Conservation (phyloP, 768 basidiomycete species). For the Chiua virens region DNA sequence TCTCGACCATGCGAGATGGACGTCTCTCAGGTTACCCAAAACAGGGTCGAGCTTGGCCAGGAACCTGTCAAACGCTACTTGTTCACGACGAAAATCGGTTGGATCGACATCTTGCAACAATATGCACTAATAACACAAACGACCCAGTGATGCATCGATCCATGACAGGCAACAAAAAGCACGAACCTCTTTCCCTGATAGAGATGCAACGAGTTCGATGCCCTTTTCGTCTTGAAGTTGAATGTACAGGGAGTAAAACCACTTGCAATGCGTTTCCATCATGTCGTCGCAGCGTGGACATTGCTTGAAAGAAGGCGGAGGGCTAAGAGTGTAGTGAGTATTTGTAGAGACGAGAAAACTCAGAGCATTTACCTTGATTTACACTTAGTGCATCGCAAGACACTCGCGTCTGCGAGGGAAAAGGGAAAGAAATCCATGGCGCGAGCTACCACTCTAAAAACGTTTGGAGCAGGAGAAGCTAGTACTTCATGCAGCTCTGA, state of each 20-base stretch:
- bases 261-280: constrained; percentile 48
- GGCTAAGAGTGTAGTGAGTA: constrained; percentile 33
- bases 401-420: constrained; percentile 46
- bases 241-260: constrained; percentile 50
- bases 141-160: not conserved
- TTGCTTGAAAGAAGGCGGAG: constrained; percentile 39
- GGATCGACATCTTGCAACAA: constrained; percentile 47
- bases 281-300: constrained; percentile 57
- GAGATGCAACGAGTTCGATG: constrained; percentile 42
- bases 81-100: constrained; percentile 43
- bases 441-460: constrained; percentile 47
- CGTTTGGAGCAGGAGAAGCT: constrained; percentile 31
- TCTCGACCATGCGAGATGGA: constrained; percentile 34
- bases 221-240: constrained; percentile 51
- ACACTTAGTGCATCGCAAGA: constrained; percentile 54
- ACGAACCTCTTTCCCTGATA: constrained; percentile 49
- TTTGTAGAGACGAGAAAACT: not conserved
- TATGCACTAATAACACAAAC: constrained; percentile 34
- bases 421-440: constrained; percentile 58
- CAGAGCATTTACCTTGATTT: constrained; percentile 41
- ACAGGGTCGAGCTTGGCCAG: constrained; percentile 42
- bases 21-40: constrained; percentile 46
- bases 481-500: constrained; percentile 38
- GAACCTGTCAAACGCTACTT: constrained; percentile 37
- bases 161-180: not conserved